Percentiles rank a stretch among this genome's conserved stretches.
Conservation (phyloP, 2,329 filamentous ascomycete genomes). For the Paraphaeosphaeria sporulosa region DNA sequence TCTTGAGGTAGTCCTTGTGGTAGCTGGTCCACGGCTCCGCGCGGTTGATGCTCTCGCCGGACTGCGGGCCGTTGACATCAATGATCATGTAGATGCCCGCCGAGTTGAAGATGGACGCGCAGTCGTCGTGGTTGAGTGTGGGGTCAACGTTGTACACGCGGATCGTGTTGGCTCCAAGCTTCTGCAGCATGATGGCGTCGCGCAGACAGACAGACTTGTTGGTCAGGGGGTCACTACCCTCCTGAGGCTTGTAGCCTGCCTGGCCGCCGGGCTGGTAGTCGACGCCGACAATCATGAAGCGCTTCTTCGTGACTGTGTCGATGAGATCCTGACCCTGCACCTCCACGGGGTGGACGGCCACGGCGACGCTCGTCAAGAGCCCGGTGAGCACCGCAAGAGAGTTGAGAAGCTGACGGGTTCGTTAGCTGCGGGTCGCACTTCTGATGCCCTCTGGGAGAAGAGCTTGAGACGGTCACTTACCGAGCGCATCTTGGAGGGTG, state of each 20-base stretch:
- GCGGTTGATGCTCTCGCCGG: conserved; percentile 64
- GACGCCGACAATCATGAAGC: conserved; percentile 69
- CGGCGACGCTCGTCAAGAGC: conserved; percentile 52
- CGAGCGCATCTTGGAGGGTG: conserved; percentile 21
- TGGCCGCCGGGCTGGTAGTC: conserved; percentile 69
- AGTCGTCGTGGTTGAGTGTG: conserved; percentile 66
- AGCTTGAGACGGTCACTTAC: conserved; percentile 5
- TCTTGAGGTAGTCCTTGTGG: conserved; percentile 62
- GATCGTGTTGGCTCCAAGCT: conserved; percentile 70
- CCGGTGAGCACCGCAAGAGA: conserved; percentile 36
- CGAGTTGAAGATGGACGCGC: conserved; percentile 70
- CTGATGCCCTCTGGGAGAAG: not conserved
- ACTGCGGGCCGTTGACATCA: conserved; percentile 69
- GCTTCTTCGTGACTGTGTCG: conserved; percentile 63
- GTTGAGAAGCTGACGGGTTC: conserved; percentile 32
- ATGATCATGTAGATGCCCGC: conserved; percentile 72
- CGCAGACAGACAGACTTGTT: conserved; percentile 66
- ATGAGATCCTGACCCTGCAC: conserved; percentile 69
- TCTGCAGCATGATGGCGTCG: conserved; percentile 70
- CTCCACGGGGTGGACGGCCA: conserved; percentile 64
- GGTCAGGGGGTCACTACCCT: conserved; percentile 62
- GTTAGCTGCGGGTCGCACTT: not conserved
- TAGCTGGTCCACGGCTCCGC: conserved; percentile 63
- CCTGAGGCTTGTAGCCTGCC: conserved; percentile 61
- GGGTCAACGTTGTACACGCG: conserved; percentile 71